Evolutionary conservation across 1,139 yeast species (phyloP).

Genomic region (Tardiomyces blankii): DNA sequence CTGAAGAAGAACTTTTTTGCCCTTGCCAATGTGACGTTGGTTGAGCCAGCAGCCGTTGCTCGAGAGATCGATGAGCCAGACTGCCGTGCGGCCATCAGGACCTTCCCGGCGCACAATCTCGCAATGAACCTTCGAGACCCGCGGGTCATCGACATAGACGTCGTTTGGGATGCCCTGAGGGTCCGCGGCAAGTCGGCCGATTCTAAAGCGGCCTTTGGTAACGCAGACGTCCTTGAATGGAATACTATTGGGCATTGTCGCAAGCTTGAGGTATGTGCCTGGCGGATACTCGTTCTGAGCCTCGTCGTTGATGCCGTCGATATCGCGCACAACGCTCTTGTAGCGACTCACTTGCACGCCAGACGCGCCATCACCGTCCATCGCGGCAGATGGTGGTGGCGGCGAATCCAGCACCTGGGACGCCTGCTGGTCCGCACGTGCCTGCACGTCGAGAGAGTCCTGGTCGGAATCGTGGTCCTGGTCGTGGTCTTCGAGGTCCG

Average conservation of each 20-base stretch:
- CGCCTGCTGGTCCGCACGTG: not conserved
- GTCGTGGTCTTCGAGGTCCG: conserved; percentile 4
- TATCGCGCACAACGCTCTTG: conserved; percentile 12
- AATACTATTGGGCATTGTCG: conserved; percentile 32
- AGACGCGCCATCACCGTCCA: not conserved
- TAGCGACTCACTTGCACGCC: conserved; percentile 3
- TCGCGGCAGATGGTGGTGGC: not conserved
- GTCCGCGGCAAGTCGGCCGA: conserved; percentile 20
- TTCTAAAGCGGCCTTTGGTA: conserved; percentile 14
- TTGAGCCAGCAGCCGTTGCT: conserved; percentile 74
- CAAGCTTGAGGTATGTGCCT: conserved; percentile 41
- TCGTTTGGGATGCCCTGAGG: conserved; percentile 21
- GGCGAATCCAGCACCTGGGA: not conserved
- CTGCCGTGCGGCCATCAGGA: conserved; percentile 47
- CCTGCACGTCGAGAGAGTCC: not conserved
- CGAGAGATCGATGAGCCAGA: conserved; percentile 77
- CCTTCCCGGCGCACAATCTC: conserved; percentile 43
- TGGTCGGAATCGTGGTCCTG: not conserved
- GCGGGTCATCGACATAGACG: conserved; percentile 54
- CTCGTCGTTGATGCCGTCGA: conserved; percentile 11
- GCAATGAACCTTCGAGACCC: conserved; percentile 82
- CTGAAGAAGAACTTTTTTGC: not conserved
- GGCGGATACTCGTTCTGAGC: conserved; percentile 23
- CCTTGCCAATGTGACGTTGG: conserved; percentile 17
- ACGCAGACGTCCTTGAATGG: conserved; percentile 41